Percentiles rank a stretch among this genome's conserved stretches.
Conservation (phyloP, 2,329 filamentous ascomycete species). For the Exophiala viscosa region DNA sequence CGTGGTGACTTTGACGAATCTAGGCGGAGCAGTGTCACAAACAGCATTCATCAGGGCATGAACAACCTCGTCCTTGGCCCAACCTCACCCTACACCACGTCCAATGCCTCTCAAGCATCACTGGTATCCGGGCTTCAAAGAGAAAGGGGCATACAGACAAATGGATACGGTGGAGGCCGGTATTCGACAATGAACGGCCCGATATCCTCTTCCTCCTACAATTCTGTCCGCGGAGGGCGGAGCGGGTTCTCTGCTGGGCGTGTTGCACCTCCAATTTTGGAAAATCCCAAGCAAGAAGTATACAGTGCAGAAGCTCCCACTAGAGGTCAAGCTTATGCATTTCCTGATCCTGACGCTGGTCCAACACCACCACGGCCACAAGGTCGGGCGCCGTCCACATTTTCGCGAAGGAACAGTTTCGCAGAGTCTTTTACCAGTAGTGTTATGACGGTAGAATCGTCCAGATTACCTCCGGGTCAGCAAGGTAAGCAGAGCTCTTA, state of each 20-base stretch:
- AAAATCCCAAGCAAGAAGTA: constrained; percentile 48
- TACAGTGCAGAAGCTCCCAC: constrained; percentile 50
- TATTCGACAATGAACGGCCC: constrained; percentile 38
- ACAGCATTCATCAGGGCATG: constrained; percentile 48
- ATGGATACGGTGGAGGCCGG: constrained; percentile 38
- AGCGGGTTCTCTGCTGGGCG: constrained; percentile 45
- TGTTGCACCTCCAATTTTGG: constrained; percentile 47
- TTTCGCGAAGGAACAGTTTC: constrained; percentile 45
- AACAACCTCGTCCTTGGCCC: constrained; percentile 46
- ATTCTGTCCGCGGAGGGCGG: constrained; percentile 35
- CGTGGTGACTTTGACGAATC: constrained; percentile 40
- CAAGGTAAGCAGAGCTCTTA: constrained; percentile 37
- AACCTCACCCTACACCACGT: constrained; percentile 43
- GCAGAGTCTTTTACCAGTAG: constrained; percentile 47
- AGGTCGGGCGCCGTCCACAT: constrained; percentile 34
- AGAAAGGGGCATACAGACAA: constrained; percentile 40
- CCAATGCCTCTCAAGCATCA: constrained; percentile 43
- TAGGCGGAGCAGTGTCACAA: constrained; percentile 48
- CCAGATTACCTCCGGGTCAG: constrained; percentile 45
- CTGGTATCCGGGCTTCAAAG: constrained; percentile 43
- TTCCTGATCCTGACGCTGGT: constrained; percentile 46
- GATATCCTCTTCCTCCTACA: constrained; percentile 42
- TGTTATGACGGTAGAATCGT: constrained; percentile 54
- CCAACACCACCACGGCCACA: constrained; percentile 25
- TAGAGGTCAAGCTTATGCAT: constrained; percentile 49